Base-by-base conservation (phyloP, 441 rosid species). In the Pelargonium fulgidum region DNA sequence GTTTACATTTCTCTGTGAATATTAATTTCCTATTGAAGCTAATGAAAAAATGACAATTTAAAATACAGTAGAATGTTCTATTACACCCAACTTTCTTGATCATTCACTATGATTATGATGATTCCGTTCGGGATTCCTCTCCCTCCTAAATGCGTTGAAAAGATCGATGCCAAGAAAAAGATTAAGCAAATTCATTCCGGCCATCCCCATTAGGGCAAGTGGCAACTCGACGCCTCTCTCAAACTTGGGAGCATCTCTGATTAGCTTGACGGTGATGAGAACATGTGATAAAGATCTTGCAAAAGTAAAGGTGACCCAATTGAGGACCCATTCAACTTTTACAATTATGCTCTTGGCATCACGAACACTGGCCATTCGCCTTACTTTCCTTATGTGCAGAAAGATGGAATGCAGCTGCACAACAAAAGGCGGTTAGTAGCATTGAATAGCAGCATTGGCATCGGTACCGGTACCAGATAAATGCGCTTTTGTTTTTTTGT, bases 311-410 rank as follows among this genome's bases (percentile, higher is more conserved):
- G 87, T 73, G 14, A 68, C 66, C 97, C 94, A 91, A 56, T 89
- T 91, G n/a, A 91, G 82, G 62, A 84, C 66, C 97, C 98, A 93
- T 62, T 91, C 97, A 4, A 81, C 80, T 81, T 71, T 85, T 75
- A 93, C 97, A 42, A 81, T 59, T 52, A 68, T 58, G 73, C 91
- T 89, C 80, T 67, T 78, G 50, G 92, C 77, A 76, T 88, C 85
- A 0, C 96, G 90, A 69, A 89, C 65, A 11, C 98, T 96, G 4
- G 90, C 92, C 97, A 93, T 91, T 76, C 96, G 79, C 65, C 98
- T 76, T 58, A 93, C 73, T 81, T 91, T 91, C 78, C 98, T 89
- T 80, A 82, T 81, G 69, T 93, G 97, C 4, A 93, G 86, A 75
- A 91, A 89, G 76, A 93, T 77, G 20, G 97, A 91, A 78, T 93